Percentiles rank a stretch among this genome's conserved stretches.
Conservation (phyloP, 2,329 filamentous ascomycete species). For the Verruconis gallopava region DNA sequence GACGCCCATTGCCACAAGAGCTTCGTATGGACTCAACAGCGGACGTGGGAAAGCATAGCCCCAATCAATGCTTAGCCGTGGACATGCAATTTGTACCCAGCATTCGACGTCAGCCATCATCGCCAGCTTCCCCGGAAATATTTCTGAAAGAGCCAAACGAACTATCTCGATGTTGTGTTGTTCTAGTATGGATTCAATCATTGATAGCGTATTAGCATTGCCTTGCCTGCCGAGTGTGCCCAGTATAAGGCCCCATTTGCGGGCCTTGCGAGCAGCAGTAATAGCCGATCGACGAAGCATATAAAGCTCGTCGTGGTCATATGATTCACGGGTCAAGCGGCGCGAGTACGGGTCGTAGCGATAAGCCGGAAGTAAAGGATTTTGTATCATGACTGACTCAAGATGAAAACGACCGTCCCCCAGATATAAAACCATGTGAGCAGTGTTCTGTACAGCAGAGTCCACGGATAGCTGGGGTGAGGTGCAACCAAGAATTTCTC, state of each 20-base stretch:
- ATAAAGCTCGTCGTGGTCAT: conserved; percentile 86
- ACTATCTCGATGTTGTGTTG: conserved; percentile 66
- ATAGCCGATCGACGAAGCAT: conserved; percentile 68
- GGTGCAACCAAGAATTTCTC: conserved; percentile 95
- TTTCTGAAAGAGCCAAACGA: conserved; percentile 81
- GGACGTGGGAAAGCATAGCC: conserved; percentile 89
- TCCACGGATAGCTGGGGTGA: conserved; percentile 57
- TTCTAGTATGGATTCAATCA: conserved; percentile 69
- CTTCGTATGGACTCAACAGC: conserved; percentile 87
- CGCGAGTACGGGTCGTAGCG: conserved; percentile 94
- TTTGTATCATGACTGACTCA: conserved; percentile 98
- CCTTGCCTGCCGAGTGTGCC: conserved; percentile 88
- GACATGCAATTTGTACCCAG: conserved; percentile 97
- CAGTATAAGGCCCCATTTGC: conserved; percentile 89
- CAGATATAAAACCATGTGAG: conserved; percentile 76
- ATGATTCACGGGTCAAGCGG: conserved; percentile 79
- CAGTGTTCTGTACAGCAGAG: conserved; percentile 30
- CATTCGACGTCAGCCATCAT: conserved; percentile 79
- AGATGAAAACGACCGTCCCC: conserved; percentile 92
- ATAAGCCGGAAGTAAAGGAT: conserved; percentile 80
- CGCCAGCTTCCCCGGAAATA: conserved; percentile 88
- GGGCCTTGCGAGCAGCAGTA: conserved; percentile 56
- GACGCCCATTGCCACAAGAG: conserved; percentile 73
- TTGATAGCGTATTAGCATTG: conserved; percentile 79
- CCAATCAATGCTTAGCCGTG: conserved; percentile 96